Conservation (phyloP, 768 basidiomycete species). For the Tremella fuciformis region DNA sequence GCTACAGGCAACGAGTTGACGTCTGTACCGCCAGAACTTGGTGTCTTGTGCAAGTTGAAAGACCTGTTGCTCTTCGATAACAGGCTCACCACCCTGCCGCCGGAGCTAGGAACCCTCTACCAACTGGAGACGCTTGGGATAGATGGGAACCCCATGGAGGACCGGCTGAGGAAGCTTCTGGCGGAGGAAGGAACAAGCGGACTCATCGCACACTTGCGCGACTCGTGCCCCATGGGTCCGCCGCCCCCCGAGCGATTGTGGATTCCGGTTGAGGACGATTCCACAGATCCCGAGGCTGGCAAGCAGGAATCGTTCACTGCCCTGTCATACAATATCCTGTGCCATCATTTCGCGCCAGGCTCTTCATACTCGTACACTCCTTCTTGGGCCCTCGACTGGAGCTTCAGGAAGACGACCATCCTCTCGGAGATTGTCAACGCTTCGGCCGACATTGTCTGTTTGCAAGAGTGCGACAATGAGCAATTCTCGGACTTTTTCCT, state of each 20-base stretch:
- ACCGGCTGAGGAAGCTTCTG: conserved; percentile 69
- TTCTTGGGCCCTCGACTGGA: conserved; percentile 93
- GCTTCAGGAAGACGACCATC: conserved; percentile 84
- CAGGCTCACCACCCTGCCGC: conserved; percentile 75
- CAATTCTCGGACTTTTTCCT: conserved; percentile 90
- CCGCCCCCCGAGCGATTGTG: conserved; percentile 78
- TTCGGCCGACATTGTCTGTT: conserved; percentile 82
- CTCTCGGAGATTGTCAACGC: conserved; percentile 76
- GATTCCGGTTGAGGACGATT: conserved; percentile 56
- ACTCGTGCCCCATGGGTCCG: conserved; percentile 77
- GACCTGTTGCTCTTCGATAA: conserved; percentile 97
- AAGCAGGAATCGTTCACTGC: conserved; percentile 70
- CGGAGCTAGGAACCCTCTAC: conserved; percentile 82
- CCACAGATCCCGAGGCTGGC: conserved; percentile 29
- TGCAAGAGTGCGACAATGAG: conserved; percentile 91
- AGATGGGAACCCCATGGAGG: conserved; percentile 93
- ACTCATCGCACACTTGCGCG: conserved; percentile 84
- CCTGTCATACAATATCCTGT: conserved; percentile 90
- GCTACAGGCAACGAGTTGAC: conserved; percentile 81
- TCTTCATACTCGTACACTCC: conserved; percentile 94
- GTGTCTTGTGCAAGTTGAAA: conserved; percentile 81
- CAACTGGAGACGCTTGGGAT: conserved; percentile 89
- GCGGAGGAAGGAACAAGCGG: conserved; percentile 94
- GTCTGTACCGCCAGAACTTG: conserved; percentile 77
- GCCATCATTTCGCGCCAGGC: conserved; percentile 83